Evolutionary conservation across 257 asterid genomes (phyloP), one percentile per base, ranked within the genome.

Genomic region (Fraxinus pennsylvanica): DNA sequence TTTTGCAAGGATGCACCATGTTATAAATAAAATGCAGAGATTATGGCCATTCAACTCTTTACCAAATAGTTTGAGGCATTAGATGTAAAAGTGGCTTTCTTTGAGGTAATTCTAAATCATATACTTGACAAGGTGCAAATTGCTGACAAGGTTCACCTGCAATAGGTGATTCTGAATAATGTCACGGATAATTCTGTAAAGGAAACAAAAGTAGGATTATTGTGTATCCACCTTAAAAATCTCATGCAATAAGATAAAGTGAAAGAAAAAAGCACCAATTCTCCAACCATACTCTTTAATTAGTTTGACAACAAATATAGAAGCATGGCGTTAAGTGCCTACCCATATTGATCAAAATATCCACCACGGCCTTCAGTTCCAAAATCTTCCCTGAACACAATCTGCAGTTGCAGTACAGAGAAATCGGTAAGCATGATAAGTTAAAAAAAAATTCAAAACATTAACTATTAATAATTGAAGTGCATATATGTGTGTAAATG

Each of bases 331-430:
- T 25, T 57, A 39, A 38, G 69, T 65, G 79, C 92, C 82, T 90
- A 93, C 98, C 99, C 99, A 75, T 96, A 96, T 83, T 96, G 90
- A 82, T 96, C 97, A 76, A 96, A 96, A 85, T 96, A 96, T 86
- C 99, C 99, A 82, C 99, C 99, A 22, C 99, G 99, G 12, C 99
- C 99, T 74, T 96, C 98, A 63, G 97, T 93, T 82, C 99, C 99
- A 78, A 96, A 96, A 90, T 96, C 98, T 86, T 96, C 99, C 85
- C 97, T 90, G 81, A 96, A 96, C 82, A 96, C 99, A 79, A 96
- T 96, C 99, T 96, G 91, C 66, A 76, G 81, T 74, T 27, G 32
- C 61, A 45, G 39, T 71, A 65, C 54, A 76, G 65, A 66, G 71
- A 79, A 82, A 43, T 59, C 35, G 21, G 45, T 41, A 41, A 78